phyloP scores from a whole-genome alignment of 1,284 basidiomycete genomes.

The Cerrena zonata region DNA sequence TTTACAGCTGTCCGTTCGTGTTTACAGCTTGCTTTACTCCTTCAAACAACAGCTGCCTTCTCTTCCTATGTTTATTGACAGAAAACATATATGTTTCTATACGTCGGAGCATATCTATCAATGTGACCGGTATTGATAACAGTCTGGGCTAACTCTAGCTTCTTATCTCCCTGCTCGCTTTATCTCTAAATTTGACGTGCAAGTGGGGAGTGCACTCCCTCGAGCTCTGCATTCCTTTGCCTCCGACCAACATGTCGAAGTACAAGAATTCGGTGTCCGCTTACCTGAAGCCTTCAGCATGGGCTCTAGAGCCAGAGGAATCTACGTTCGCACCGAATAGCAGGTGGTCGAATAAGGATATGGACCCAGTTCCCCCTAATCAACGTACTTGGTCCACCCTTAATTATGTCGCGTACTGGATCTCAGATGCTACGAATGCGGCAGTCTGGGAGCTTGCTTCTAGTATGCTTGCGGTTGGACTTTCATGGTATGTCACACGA shows the following conservation, averaged over 20 bases:
- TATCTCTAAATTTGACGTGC: neutral
- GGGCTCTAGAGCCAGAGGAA: conserved; percentile 43
- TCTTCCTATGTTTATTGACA: too few species aligned
- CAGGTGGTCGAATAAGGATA: conserved; percentile 68
- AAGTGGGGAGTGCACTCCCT: neutral
- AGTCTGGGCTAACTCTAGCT: too few species aligned
- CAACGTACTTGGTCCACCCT: conserved; percentile 56
- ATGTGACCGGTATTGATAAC: too few species aligned
- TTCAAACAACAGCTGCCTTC: too few species aligned
- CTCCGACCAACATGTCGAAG: neutral
- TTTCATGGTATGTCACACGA: conserved; percentile 46
- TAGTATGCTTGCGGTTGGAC: conserved; percentile 60
- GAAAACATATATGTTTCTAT: too few species aligned
- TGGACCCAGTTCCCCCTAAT: conserved; percentile 62
- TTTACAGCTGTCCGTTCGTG: too few species aligned
- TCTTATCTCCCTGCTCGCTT: neutral
- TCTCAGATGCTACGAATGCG: conserved; percentile 54
- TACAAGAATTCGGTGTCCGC: neutral
- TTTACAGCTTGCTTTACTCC: too few species aligned
- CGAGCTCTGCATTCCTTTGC: neutral
- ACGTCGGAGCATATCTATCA: too few species aligned
- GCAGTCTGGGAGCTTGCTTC: conserved; percentile 44
- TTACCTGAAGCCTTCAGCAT: conserved; percentile 28
- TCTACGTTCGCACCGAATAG: conserved; percentile 47
- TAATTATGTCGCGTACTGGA: conserved; percentile 62